Percentiles rank a stretch among this genome's conserved stretches.
Evolutionary conservation across 257 asterid species (phyloP).

Genomic region (Primulina eburnea): DNA sequence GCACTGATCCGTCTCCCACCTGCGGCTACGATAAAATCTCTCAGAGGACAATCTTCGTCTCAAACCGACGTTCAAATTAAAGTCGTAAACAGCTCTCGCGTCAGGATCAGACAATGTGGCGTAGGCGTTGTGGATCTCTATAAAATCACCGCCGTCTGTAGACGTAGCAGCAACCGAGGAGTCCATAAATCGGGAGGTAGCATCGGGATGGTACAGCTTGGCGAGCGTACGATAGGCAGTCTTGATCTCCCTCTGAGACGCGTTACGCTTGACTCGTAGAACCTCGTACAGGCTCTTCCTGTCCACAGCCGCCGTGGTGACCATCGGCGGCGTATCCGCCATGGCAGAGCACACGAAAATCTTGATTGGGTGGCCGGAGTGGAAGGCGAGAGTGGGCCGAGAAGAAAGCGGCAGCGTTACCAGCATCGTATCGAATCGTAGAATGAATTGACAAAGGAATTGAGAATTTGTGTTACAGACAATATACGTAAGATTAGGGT

Average conservation of each 20-base stretch:
- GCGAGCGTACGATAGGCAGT: conserved; percentile 84
- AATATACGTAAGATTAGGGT: too few species aligned
- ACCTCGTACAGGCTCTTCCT: conserved; percentile 60
- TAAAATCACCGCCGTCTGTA: conserved; percentile 54
- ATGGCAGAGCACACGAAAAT: conserved; percentile 39
- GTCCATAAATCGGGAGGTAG: conserved; percentile 42
- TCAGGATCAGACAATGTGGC: conserved; percentile 76
- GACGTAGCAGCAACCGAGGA: conserved; percentile 33
- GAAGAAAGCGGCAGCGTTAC: background rate
- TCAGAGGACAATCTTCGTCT: conserved; percentile 24
- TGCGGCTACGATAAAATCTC: conserved; percentile 54
- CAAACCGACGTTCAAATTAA: conserved; percentile 32
- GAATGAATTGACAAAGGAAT: too few species aligned
- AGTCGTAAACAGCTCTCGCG: conserved; percentile 65
- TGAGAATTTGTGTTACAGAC: too few species aligned
- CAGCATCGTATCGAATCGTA: too few species aligned
- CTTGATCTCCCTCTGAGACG: conserved; percentile 72
- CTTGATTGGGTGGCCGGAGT: background rate
- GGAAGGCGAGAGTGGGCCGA: background rate
- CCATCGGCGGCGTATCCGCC: conserved; percentile 39
- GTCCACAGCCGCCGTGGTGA: conserved; percentile 24
- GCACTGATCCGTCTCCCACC: conserved; percentile 98
- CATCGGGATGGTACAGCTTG: conserved; percentile 84
- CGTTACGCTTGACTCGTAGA: conserved; percentile 57
- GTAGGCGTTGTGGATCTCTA: conserved; percentile 77